Base-by-base conservation (phyloP, 2,329 filamentous ascomycete genomes). In the Fusarium penzigii region DNA sequence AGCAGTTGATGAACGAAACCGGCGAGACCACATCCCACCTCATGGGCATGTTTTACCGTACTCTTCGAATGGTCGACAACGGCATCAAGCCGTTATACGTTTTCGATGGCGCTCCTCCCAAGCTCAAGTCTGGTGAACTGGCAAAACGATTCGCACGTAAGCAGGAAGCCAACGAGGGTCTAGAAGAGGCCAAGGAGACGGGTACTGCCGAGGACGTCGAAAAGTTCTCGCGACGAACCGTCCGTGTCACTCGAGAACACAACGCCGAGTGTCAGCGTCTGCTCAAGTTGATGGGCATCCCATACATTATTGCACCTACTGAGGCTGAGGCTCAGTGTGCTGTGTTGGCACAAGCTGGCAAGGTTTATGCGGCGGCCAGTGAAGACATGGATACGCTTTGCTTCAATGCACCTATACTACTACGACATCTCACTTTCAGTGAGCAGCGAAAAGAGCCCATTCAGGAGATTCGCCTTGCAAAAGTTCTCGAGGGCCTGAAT, bases 31-130 rank as follows among this genome's bases (percentile, higher is more conserved):
- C 94, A 1, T 99, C 94, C 16, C 94, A 99, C 72, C 78, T 99
- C 14, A 97, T 99, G 92, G 94, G 94, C 68, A 93, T 99, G 86
- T 99, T 99, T 79, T 99, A 99, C 79, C 92, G 94, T 65, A 99
- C 94, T 3, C 82, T 99, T 7, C 92, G 94, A 65, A 97, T 99
- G 77, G 90, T 97, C 67, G 94, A 99, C 75, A 97, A 97, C 66
- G 94, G 94, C 52, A 97, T 99, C 78, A 99, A 99, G 71, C 94
- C 94, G 2, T 83, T 99, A 62, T 99, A 96, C 72, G 93, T 99
- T 52, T 99, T 99, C 70, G 94, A 99, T 65, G 94, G 94, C 52
- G 92, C 92, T 10, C 94, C 94, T 16, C 94, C 94, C 1, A 97
- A 97, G 72, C 86, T 99, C 70, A 99, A 99, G 77, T 96, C 92